Evolutionary conservation across 371 early-diverging fungal species (phyloP).

Genomic region (Apophysomyces sp.): DNA sequence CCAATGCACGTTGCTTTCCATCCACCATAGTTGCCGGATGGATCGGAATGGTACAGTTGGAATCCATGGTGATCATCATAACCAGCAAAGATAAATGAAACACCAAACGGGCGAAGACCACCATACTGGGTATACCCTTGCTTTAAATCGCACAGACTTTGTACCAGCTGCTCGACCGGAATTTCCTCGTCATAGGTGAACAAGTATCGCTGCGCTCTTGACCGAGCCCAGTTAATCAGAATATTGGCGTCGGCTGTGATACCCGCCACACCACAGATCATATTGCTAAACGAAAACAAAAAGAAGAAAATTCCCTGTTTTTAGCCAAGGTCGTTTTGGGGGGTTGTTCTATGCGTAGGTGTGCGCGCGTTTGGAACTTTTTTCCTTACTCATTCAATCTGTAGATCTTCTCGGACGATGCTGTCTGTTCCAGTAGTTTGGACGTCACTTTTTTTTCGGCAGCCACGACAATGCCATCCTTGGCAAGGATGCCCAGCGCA

Average conservation of each 20-base stretch:
- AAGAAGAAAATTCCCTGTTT: too few relatives aligned
- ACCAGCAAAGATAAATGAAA: slow-evolving; percentile 97
- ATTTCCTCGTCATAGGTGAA: slow-evolving; percentile 88
- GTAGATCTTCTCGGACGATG: slow-evolving; percentile 96
- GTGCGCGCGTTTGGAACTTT: slow-evolving; percentile 16
- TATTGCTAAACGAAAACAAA: slow-evolving; percentile 64
- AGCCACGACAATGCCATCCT: slow-evolving; percentile 96
- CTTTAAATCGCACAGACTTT: slow-evolving; percentile 93
- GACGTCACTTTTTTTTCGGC: slow-evolving; percentile 97
- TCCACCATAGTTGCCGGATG: slow-evolving; percentile 98
- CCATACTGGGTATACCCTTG: slow-evolving; percentile 99
- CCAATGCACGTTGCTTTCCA: slow-evolving; percentile 99
- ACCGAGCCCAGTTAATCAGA: slow-evolving; percentile 89
- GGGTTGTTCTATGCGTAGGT: not conserved
- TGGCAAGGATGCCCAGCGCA: slow-evolving; percentile 90
- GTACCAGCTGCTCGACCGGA: slow-evolving; percentile 93
- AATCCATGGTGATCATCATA: slow-evolving; percentile 90
- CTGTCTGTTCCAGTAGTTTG: slow-evolving; percentile 84
- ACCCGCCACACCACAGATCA: slow-evolving; percentile 98
- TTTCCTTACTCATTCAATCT: slow-evolving; percentile 84
- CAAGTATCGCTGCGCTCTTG: slow-evolving; percentile 89
- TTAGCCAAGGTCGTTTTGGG: too few relatives aligned
- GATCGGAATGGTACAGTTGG: slow-evolving; percentile 98
- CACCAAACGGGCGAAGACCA: slow-evolving; percentile 99
- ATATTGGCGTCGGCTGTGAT: slow-evolving; percentile 98